These are phyloP conservation scores for Microcyclospora tardicrescens DNA, from an alignment of 2,329 filamentous ascomycete species.

Conservation along the genomic window DNA sequence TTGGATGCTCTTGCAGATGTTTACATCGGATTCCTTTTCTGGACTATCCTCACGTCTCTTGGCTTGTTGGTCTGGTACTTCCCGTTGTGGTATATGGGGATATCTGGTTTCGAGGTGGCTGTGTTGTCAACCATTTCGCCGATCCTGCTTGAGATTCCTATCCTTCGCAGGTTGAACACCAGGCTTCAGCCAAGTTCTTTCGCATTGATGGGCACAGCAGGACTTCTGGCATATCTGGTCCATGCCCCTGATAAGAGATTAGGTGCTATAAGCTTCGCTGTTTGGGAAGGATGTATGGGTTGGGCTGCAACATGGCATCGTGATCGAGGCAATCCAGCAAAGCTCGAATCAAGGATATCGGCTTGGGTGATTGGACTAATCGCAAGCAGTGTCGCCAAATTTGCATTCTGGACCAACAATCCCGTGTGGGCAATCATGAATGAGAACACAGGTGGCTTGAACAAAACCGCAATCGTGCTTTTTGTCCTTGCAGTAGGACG, in stretches of 20 bases:
- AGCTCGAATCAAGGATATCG: conserved; percentile 69
- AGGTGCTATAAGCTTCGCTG: conserved; percentile 66
- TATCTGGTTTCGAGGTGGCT: conserved; percentile 86
- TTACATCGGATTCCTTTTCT: conserved; percentile 80
- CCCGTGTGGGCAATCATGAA: conserved; percentile 95
- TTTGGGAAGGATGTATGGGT: conserved; percentile 66
- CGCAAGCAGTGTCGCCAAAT: conserved; percentile 78
- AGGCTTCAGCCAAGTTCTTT: conserved; percentile 52
- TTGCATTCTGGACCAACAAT: conserved; percentile 88
- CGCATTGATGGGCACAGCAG: conserved; percentile 65
- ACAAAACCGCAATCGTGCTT: conserved; percentile 65
- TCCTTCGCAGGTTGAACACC: conserved; percentile 54
- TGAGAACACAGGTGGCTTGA: conserved; percentile 79
- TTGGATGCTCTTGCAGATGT: conserved; percentile 77
- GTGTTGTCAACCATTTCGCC: conserved; percentile 78
- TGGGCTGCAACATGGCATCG: conserved; percentile 75
- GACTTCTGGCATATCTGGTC: conserved; percentile 68
- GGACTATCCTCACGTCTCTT: conserved; percentile 84
- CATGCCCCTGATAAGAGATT: conserved; percentile 61
- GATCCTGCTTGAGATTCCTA: conserved; percentile 57
- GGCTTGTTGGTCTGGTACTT: conserved; percentile 94
- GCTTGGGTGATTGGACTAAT: conserved; percentile 74
- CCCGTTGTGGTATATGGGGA: conserved; percentile 97
- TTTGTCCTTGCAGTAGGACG: conserved; percentile 63
- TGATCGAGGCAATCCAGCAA: conserved; percentile 58